Base-by-base conservation (phyloP, 495 filamentous ascomycete genomes). In the Ascodesmis nigricans region DNA sequence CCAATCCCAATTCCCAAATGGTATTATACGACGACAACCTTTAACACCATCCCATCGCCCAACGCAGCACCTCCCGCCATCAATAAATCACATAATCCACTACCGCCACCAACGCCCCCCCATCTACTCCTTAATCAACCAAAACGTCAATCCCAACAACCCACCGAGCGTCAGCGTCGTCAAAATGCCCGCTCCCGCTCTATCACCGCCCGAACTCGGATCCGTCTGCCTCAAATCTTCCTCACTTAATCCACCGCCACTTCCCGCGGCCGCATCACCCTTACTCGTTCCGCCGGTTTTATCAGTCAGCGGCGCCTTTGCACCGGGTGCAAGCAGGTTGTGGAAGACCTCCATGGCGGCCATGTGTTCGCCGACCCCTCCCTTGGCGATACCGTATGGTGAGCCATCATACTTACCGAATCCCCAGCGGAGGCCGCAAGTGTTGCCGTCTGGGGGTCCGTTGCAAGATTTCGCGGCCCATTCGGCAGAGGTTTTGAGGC, bases 391-490 rank as follows among this genome's bases (percentile, higher is more conserved):
- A 20, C 42, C 48, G 15, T 47, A 46, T 13, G 33, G 21, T 3
- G 47, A 58, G 3, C 63, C 62, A 36, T 71, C 66, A 47, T 58
- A 71, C 5, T 53, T 58, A 2, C 51, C 47, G 3, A 45, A 29
- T 2, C 60, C 62, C 75, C 77, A 82, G 31, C 62, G 58, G 26
- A 76, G 59, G 0, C 78, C 77, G 45, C 79, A 90, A 4, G 50
- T 55, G 1, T 56, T 55, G 0, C 64, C 58, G 19, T 64, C 55
- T 0, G 46, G 37, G 0, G 65, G 66, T 5, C 75, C 76, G 1
- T 62, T 65, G 47, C 81, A 91, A 9, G 71, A 66, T 14, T 59
- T 46, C 13, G 78, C 68, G 16, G 76, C 82, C n/a, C 71, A 75
- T 29, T 56, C 45, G 1, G 75, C 68, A 8, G 77, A 79, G 2